Evolutionary conservation across 768 basidiomycete genomes (phyloP), one percentile per base, ranked within the genome.

Genomic region (Boletus rex-veris): DNA sequence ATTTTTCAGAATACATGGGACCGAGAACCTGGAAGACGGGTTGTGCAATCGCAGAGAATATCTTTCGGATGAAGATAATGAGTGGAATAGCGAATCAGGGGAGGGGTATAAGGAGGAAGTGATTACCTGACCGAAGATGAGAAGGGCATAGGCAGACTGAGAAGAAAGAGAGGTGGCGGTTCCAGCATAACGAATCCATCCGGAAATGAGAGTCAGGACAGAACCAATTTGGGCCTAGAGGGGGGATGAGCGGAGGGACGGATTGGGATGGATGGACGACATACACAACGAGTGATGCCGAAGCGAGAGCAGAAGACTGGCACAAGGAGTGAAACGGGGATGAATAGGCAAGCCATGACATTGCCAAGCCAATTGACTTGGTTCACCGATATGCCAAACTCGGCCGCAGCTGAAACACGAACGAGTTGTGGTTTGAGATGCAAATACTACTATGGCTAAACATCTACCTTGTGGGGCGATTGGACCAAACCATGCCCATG

Each of bases 351-450:
- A 3, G 80, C 75, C 18, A 85, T 73, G 48, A 86, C 75, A 61
- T 88, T 92, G 10, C 86, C 84, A 2, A 93, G 73, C 91, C 92
- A 92, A 59, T 89, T 92, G 14, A 90, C 84, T 67, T 87, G 71
- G 67, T 83, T 75, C 18, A 91, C 71, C 0, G 84, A 80, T 56
- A 91, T 81, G n/a, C 74, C 71, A 59, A 91, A 90, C 36, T 88
- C 82, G 4, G 62, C 59, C 11, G 80, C 78, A 60, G 79, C 88
- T 90, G 40, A n/a, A 56, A 39, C 36, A 39, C 19, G 26, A 21
- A 38, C 19, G 16, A 8, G 39, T 31, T 6, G n/a, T 19, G 10
- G 16, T n/a, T 28, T 11, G 18, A 15, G 4, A 51, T 10, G 7
- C 3, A 3, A 26, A 30, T 1, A 4, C 3, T 28, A 28, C 26